These are phyloP conservation scores for Kurtzmaniella cleridarum DNA, from an alignment of 805 yeast species.

Conservation along the genomic window DNA sequence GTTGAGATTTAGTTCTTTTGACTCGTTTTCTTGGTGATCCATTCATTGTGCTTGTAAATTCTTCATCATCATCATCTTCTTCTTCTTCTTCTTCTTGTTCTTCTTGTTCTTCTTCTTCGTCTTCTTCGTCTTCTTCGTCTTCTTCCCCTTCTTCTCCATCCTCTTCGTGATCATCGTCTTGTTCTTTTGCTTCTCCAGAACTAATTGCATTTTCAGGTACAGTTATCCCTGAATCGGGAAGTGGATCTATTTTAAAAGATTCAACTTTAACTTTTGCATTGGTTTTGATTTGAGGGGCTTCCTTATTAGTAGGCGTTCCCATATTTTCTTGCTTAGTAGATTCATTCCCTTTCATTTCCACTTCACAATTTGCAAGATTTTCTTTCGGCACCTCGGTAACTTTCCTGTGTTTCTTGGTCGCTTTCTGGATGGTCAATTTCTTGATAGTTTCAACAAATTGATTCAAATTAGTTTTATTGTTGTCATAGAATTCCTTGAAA, in stretches of 20 bases:
- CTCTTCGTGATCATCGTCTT: too few relatives aligned
- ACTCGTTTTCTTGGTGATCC: constrained; percentile 5
- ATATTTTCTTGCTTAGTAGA: constrained; percentile 4
- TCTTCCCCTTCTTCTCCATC: too few relatives aligned
- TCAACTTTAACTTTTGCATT: neutral
- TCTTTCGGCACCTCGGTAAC: constrained; percentile 2
- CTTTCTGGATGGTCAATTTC: constrained; percentile 9
- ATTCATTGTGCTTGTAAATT: constrained; percentile 7
- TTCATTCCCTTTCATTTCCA: neutral
- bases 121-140: too few relatives aligned
- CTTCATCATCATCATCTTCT: constrained; percentile 7
- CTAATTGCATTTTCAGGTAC: too few relatives aligned
- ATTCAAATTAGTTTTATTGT: constrained; percentile 19
- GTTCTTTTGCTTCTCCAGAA: too few relatives aligned
- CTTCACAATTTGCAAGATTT: constrained; percentile 2
- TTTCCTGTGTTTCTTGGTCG: constrained; percentile 4
- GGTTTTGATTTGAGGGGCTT: constrained; percentile 3
- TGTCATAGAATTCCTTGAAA: constrained; percentile 25
- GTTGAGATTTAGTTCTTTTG: constrained; percentile 5
- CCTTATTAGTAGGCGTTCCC: constrained; percentile 3
- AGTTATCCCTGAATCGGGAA: too few relatives aligned
- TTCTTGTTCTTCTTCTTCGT: too few relatives aligned
- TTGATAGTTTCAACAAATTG: constrained; percentile 27
- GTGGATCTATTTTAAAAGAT: too few relatives aligned
- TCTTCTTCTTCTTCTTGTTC: constrained; percentile 1